Base-by-base conservation (phyloP, 176 grass and related monocot species). In the Cenchrus fungigraminus region DNA sequence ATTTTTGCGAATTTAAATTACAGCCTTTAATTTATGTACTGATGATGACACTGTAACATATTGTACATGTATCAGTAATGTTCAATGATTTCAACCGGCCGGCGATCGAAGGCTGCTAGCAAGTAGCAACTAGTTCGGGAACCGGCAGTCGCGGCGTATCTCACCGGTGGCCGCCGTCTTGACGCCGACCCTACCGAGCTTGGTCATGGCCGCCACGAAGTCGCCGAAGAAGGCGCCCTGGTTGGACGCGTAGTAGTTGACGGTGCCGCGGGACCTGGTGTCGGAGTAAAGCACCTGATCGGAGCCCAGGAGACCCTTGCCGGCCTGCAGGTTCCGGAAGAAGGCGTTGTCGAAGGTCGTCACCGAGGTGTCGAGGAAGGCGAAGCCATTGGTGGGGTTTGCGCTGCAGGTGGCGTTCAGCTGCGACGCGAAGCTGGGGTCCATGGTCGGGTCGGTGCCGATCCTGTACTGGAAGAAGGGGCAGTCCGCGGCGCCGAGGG, bases 271-370 rank as follows among this genome's bases (percentile, higher is more conserved):
- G 0, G 93, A 93, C 77, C 95, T 84, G 12, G 46, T 16, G 83
- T 98, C 93, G 12, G 62, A 43, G 81, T 87, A 86, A 1, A 98
- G 85, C 44, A 87, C 34, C 87, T 98, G 95, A 44, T 98, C 93
- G 10, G 92, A 94, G 44, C 77, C 70, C 37, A 98, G 83, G 71
- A 98, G 75, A 1, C 92, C 95, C 87, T 68, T 93, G 37, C 81
- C 73, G 7, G 34, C 3, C 81, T 88, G 81, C 32, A 98, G 71
- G 71, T 79, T 90, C 46, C 9, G 29, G 88, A 80, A 95, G 85
- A 93, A 95, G 0, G 29, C 77, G 74, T 82, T 88, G 73, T 97
- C 92, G 64, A 97, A 97, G 8, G 19, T 6, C 9, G 32, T 5
- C 0, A 51, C 59, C 42, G 87, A 15, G 0, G 12, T 13, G 28